These are phyloP conservation scores for Syncephalastrum monosporum DNA, from an alignment of 371 early-diverging fungal genomes.

Conservation along the genomic window DNA sequence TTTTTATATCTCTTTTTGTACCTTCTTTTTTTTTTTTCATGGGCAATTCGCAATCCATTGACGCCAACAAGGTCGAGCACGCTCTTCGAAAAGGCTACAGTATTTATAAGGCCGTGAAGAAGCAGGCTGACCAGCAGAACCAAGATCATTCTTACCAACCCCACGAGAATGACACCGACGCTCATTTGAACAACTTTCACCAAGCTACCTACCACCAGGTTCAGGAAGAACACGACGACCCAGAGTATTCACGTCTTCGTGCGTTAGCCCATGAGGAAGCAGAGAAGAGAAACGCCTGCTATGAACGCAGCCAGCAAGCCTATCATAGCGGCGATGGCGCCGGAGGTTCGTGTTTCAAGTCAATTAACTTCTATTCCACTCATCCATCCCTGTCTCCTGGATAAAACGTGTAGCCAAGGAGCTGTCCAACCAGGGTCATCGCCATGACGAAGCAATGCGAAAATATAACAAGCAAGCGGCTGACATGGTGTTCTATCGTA, in stretches of 20 bases:
- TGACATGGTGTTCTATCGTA: slow-evolving; percentile 51
- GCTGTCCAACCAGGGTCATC: slow-evolving; percentile 51
- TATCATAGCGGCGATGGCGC: slow-evolving; percentile 42
- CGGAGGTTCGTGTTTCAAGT: slow-evolving; percentile 22
- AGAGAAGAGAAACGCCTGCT: slow-evolving; percentile 40
- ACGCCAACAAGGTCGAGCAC: slow-evolving; percentile 14
- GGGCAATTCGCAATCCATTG: slow-evolving; percentile 45
- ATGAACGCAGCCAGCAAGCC: slow-evolving; percentile 42
- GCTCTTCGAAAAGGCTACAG: slow-evolving; percentile 24
- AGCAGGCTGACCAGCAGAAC: slow-evolving; percentile 19
- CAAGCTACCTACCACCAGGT: slow-evolving; percentile 11
- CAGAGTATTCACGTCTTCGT: slow-evolving; percentile 35
- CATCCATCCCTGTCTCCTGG: neutral
- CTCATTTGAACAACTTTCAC: neutral
- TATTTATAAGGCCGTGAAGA: slow-evolving; percentile 28
- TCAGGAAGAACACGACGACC: slow-evolving; percentile 30
- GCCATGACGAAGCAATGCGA: slow-evolving; percentile 54
- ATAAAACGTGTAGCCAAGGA: slow-evolving; percentile 37
- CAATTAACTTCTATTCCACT: neutral
- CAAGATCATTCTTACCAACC: slow-evolving; percentile 16
- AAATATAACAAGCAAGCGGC: slow-evolving; percentile 53
- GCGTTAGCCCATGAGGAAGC: slow-evolving; percentile 45
- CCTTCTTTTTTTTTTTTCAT: slow-evolving; percentile 9
- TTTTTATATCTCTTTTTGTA: neutral
- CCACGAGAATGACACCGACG: slow-evolving; percentile 9